These are phyloP conservation scores for Leccinum broughii DNA, from an alignment of 768 basidiomycete species.

Conservation along the genomic window DNA sequence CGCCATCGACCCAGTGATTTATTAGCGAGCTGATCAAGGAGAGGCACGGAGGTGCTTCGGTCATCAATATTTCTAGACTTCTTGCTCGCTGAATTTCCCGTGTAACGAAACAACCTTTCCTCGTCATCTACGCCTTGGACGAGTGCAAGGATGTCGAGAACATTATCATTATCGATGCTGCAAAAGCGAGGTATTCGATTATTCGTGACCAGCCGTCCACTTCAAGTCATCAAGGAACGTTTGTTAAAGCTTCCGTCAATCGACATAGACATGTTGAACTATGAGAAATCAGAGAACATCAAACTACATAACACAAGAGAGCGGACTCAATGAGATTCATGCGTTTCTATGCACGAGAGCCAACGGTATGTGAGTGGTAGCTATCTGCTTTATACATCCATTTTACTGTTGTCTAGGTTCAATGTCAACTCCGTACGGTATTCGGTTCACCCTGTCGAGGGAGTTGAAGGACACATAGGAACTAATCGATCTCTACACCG, in stretches of 20 bases:
- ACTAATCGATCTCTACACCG: too few relatives aligned
- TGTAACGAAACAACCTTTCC: too few relatives aligned
- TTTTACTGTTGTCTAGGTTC: too few relatives aligned
- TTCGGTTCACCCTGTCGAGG: too few relatives aligned
- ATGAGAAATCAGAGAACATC: not conserved
- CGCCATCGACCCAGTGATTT: not conserved
- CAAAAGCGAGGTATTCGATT: too few relatives aligned
- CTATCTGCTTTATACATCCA: too few relatives aligned
- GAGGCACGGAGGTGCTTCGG: not conserved
- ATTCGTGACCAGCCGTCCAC: not conserved
- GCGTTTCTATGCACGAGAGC: not conserved
- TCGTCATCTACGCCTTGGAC: too few relatives aligned
- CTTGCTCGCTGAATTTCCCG: slow-evolving; percentile 4
- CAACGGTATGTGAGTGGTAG: slow-evolving; percentile 11
- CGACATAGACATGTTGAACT: not conserved
- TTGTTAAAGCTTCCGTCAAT: not conserved
- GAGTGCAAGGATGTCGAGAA: not conserved
- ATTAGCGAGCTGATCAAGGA: slow-evolving; percentile 1
- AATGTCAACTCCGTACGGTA: too few relatives aligned
- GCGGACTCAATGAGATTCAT: slow-evolving; percentile 2
- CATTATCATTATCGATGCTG: not conserved
- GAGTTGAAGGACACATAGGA: too few relatives aligned
- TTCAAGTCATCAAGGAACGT: not conserved
- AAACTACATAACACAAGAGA: not conserved
- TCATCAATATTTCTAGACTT: not conserved